phyloP scores from a whole-genome alignment of 2,329 filamentous ascomycete species.

The Monilinia aucupariae region DNA sequence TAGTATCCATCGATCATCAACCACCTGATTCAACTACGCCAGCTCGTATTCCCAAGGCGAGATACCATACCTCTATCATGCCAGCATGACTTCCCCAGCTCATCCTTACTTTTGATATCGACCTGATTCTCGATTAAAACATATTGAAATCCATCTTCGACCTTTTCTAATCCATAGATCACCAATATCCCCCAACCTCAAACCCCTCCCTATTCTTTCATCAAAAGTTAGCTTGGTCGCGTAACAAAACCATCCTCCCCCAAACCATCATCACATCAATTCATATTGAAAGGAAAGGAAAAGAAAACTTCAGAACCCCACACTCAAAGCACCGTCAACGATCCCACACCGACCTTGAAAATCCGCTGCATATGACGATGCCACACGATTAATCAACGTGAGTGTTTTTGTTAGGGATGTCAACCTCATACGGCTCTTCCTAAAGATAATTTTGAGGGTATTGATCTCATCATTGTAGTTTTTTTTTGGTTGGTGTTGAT shows the following conservation, averaged over 20 bases:
- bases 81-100: neutral
- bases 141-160: too few relatives aligned
- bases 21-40: too few relatives aligned
- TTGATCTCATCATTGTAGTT: conserved; percentile 33
- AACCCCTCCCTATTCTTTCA: too few relatives aligned
- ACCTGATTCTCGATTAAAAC: too few relatives aligned
- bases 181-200: too few relatives aligned
- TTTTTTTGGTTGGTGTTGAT: neutral
- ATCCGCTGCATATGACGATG: conserved; percentile 33
- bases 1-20: neutral
- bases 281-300: neutral
- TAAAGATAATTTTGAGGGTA: conserved; percentile 29
- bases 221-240: neutral
- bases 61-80: too few relatives aligned
- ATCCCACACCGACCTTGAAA: conserved; percentile 16
- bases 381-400: conserved; percentile 20
- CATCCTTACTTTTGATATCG: too few relatives aligned
- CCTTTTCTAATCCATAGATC: too few relatives aligned
- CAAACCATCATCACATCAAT: conserved; percentile 1
- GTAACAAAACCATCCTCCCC: neutral
- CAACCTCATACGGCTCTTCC: conserved; percentile 35
- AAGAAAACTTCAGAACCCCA: conserved; percentile 28
- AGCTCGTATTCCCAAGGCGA: neutral
- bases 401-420: conserved; percentile 18
- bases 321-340: conserved; percentile 33